Conservation (phyloP, 768 basidiomycete genomes). For the Nevesoporus exiguus region DNA sequence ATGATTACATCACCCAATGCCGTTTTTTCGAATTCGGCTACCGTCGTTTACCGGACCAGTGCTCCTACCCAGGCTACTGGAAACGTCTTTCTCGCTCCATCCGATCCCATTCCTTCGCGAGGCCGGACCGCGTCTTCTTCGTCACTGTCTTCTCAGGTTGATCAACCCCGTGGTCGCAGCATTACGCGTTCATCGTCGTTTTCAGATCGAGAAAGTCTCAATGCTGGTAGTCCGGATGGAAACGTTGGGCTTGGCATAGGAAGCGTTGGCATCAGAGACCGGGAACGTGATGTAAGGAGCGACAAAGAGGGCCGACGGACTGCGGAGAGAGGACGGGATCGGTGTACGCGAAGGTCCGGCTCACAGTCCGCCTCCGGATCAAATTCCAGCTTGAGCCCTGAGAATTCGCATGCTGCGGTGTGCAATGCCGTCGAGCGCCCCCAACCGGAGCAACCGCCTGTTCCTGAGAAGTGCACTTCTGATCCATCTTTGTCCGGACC, state of each 20-base stretch:
- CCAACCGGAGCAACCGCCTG: conserved; percentile 7
- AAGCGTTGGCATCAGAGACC: conserved; percentile 33
- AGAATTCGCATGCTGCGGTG: conserved; percentile 13
- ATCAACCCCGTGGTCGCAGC: conserved; percentile 48
- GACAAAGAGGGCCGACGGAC: conserved; percentile 30
- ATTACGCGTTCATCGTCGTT: conserved; percentile 53
- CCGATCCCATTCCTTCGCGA: conserved; percentile 18
- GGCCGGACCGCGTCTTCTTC: conserved; percentile 35
- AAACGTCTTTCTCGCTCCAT: conserved; percentile 25
- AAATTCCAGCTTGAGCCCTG: conserved; percentile 34
- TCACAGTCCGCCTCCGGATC: conserved; percentile 34
- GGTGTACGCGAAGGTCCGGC: conserved; percentile 22
- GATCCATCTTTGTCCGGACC: conserved; percentile 29
- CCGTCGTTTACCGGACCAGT: conserved; percentile 11
- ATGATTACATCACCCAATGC: conserved; percentile 12
- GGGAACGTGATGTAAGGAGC: conserved; percentile 21
- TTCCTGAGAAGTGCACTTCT: conserved; percentile 12
- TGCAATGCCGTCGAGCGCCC: conserved; percentile 3
- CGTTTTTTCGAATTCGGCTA: conserved; percentile 7
- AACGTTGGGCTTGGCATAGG: conserved; percentile 28
- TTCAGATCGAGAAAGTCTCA: conserved; percentile 45
- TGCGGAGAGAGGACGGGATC: conserved; percentile 31
- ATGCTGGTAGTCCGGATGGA: conserved; percentile 39
- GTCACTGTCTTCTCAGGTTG: conserved; percentile 32
- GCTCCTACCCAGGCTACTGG: conserved; percentile 15